Percentiles rank a stretch among this genome's conserved stretches.
Conservation (phyloP, 169 alveolate species). For the Plasmodium coatneyi region DNA sequence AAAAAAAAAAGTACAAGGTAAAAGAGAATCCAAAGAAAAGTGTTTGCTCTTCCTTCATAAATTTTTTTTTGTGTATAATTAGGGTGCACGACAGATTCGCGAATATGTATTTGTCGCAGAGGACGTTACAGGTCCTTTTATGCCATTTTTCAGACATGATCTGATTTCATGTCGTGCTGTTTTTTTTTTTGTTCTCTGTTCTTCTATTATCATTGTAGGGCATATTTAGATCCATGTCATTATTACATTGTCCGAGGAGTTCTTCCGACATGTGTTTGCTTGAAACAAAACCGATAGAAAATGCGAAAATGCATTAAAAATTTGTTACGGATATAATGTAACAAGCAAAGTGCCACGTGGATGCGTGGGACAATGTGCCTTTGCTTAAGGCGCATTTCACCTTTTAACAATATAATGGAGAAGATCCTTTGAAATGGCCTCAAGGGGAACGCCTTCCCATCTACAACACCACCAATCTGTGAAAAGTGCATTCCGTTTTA, state of each 20-base stretch:
- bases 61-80: not conserved
- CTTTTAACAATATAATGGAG: not conserved
- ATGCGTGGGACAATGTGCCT: not conserved
- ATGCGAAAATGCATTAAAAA: not conserved
- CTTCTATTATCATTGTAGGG: not conserved
- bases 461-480: not conserved
- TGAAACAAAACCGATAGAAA: not conserved
- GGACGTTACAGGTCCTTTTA: not conserved
- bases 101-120: not conserved
- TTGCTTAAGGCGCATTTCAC: not conserved
- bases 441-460: not conserved
- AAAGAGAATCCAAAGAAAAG: not conserved
- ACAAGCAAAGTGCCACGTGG: not conserved
- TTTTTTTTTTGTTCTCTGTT: not conserved
- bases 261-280: not conserved
- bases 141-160: not conserved
- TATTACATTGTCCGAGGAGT: not conserved
- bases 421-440: not conserved
- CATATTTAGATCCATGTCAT: not conserved
- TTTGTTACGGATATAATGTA: not conserved
- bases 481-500: not conserved
- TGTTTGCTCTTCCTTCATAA: not conserved
- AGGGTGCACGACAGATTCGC: not conserved
- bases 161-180: not conserved
- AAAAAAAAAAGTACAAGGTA: not conserved